phyloP scores from a whole-genome alignment of 2,329 filamentous ascomycete genomes.

The Exophiala sideris region DNA sequence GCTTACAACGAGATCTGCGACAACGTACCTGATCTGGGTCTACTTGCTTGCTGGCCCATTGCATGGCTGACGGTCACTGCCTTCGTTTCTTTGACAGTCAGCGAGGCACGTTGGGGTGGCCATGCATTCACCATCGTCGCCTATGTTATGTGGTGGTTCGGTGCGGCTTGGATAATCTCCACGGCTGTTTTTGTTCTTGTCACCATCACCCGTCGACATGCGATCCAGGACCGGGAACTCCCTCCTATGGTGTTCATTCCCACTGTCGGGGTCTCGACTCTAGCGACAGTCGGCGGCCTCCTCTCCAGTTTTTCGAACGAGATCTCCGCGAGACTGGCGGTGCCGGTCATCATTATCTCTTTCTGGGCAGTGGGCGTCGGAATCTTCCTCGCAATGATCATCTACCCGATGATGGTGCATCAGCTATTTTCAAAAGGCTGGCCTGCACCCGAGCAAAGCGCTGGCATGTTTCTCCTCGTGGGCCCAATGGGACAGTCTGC shows the following conservation, averaged over 20 bases:
- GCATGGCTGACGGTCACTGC: slow-evolving; percentile 31
- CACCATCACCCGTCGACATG: slow-evolving; percentile 35
- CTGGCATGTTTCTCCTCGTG: slow-evolving; percentile 40
- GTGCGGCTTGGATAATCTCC: slow-evolving; percentile 25
- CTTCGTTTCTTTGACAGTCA: slow-evolving; percentile 49
- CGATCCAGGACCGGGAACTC: slow-evolving; percentile 37
- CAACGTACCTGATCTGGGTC: slow-evolving; percentile 37
- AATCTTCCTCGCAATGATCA: slow-evolving; percentile 31
- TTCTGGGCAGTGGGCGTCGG: slow-evolving; percentile 41
- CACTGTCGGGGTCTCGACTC: slow-evolving; percentile 22
- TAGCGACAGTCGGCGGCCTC: slow-evolving; percentile 20
- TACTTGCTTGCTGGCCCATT: slow-evolving; percentile 39
- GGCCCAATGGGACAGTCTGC: slow-evolving; percentile 37
- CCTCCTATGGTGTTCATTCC: slow-evolving; percentile 34
- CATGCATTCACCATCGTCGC: slow-evolving; percentile 31
- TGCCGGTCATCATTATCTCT: slow-evolving; percentile 40
- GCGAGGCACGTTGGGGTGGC: slow-evolving; percentile 45
- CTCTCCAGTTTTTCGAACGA: slow-evolving; percentile 10
- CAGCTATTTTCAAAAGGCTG: slow-evolving; percentile 22
- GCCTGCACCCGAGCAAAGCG: slow-evolving; percentile 28
- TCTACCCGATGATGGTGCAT: slow-evolving; percentile 33
- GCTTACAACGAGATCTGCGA: slow-evolving; percentile 32
- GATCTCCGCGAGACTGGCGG: slow-evolving; percentile 32
- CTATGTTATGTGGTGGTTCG: slow-evolving; percentile 44
- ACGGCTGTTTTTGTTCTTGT: slow-evolving; percentile 34